Conservation (phyloP, 1,139 yeast species). For the Keqinozyma sinolaborantium region DNA sequence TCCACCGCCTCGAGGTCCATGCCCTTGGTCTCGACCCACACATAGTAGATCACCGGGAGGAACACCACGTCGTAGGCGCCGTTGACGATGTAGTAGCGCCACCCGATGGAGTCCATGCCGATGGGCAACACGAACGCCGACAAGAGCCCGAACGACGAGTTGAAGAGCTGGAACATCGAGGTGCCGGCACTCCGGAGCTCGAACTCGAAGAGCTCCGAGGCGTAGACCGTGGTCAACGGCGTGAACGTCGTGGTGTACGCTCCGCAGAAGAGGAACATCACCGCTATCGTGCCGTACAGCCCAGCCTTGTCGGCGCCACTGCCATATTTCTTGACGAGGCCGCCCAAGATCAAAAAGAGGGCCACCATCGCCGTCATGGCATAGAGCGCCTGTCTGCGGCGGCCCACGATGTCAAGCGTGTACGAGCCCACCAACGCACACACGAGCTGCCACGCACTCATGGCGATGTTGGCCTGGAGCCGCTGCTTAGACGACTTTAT, state of each 20-base stretch:
- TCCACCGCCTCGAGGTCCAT: slow-evolving; percentile 6
- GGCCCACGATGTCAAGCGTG: slow-evolving; percentile 10
- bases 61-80: slow-evolving; percentile 10
- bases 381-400: slow-evolving; percentile 8
- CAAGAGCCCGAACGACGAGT: slow-evolving; percentile 10
- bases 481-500: slow-evolving; percentile 7
- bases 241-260: slow-evolving; percentile 12
- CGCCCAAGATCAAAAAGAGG: slow-evolving; percentile 10
- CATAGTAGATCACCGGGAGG: slow-evolving; percentile 9
- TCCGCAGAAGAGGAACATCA: slow-evolving; percentile 15
- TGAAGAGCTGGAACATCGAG: slow-evolving; percentile 4
- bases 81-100: slow-evolving; percentile 12
- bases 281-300: slow-evolving; percentile 11
- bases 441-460: slow-evolving; percentile 11
- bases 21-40: slow-evolving; percentile 14
- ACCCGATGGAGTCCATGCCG: slow-evolving; percentile 9
- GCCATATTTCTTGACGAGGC: slow-evolving; percentile 10
- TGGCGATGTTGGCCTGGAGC: slow-evolving; percentile 10
- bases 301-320: slow-evolving; percentile 10
- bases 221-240: slow-evolving; percentile 11
- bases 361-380: slow-evolving; percentile 10
- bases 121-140: slow-evolving; percentile 10
- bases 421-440: slow-evolving; percentile 9
- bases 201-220: slow-evolving; percentile 12
- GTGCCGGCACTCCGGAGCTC: slow-evolving; percentile 10